Conservation (phyloP, 225 moss, liverwort and hornwort species). For the Anthoceros angustus region DNA sequence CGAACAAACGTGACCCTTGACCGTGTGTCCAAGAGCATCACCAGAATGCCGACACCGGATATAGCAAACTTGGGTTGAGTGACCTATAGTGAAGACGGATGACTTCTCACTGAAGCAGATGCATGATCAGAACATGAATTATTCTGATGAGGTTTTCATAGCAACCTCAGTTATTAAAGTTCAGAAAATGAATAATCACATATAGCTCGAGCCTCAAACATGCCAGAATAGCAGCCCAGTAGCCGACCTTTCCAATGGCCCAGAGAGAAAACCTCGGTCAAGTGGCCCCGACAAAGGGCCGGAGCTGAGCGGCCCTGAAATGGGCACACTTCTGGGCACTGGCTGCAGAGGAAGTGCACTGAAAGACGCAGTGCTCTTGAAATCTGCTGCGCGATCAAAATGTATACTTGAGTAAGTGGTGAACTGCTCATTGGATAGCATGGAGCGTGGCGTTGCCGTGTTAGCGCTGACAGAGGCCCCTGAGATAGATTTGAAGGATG, state of each 20-base stretch:
- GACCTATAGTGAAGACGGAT: too few relatives aligned
- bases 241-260: constrained; percentile 16
- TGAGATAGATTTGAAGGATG: constrained; percentile 85
- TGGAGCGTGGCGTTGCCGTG: constrained; percentile 79
- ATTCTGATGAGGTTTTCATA: too few relatives aligned
- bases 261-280: constrained; percentile 54
- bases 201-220: too few relatives aligned
- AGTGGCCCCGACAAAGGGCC: background rate
- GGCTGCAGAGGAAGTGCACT: constrained; percentile 77
- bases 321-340: constrained; percentile 33
- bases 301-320: constrained; percentile 33
- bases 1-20: too few relatives aligned
- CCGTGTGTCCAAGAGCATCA: too few relatives aligned
- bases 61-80: too few relatives aligned
- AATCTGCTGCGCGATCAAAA: constrained; percentile 82
- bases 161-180: too few relatives aligned
- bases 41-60: too few relatives aligned
- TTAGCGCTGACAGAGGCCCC: constrained; percentile 99
- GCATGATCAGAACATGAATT: too few relatives aligned
- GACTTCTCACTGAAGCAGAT: too few relatives aligned
- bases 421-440: constrained; percentile 71
- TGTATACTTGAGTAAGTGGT: constrained; percentile 76
- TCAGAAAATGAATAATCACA: too few relatives aligned
- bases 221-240: too few relatives aligned
- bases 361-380: constrained; percentile 85